These are phyloP conservation scores for Sarcomyxa edulis DNA, from an alignment of 768 basidiomycete genomes.

Conservation along the genomic window DNA sequence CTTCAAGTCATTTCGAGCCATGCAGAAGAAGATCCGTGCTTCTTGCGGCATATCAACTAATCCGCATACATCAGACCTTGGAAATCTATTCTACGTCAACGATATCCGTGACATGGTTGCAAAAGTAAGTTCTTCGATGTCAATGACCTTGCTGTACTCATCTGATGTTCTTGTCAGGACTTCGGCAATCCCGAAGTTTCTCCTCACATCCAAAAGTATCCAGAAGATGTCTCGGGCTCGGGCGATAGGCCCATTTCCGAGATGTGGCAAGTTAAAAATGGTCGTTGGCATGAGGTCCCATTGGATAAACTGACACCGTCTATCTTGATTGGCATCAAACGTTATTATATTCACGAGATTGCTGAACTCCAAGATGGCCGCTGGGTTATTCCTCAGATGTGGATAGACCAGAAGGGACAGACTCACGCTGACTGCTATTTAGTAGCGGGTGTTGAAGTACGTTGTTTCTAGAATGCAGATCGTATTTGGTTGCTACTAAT, in stretches of 20 bases:
- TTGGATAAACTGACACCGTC: conserved; percentile 15
- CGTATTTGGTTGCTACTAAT: neutral
- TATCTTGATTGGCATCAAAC: conserved; percentile 17
- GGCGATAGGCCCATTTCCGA: conserved; percentile 20
- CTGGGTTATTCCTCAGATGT: neutral
- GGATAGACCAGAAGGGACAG: neutral
- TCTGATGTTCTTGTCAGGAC: too few species aligned
- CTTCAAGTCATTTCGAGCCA: conserved; percentile 14
- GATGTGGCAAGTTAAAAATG: conserved; percentile 25
- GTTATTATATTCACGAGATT: conserved; percentile 29
- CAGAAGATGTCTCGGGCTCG: too few species aligned
- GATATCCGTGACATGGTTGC: conserved; percentile 18
- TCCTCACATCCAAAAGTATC: too few species aligned
- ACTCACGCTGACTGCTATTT: neutral
- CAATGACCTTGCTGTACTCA: too few species aligned
- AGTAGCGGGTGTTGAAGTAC: neutral
- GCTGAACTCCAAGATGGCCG: neutral
- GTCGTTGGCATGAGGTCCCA: conserved; percentile 12
- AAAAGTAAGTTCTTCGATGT: conserved; percentile 14
- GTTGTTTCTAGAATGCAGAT: neutral
- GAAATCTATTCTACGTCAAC: conserved; percentile 25
- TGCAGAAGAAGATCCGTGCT: conserved; percentile 14
- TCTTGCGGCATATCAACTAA: conserved; percentile 15
- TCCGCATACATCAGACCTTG: conserved; percentile 16
- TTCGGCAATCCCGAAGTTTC: too few species aligned